These are phyloP conservation scores for Boletus calvinii DNA, from an alignment of 1,284 basidiomycete species.

Conservation along the genomic window DNA sequence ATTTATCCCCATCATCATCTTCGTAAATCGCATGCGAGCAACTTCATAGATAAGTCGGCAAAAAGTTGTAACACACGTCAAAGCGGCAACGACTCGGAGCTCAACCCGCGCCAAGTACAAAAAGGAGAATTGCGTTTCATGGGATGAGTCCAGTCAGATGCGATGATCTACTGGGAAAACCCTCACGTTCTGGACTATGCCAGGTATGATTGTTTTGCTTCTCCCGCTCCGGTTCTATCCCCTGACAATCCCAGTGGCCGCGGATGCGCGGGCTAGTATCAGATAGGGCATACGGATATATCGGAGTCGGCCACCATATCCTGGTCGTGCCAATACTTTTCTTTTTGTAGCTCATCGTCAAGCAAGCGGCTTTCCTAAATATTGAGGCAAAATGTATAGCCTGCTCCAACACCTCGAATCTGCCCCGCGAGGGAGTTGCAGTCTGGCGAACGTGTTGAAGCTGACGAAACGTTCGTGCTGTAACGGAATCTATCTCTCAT, in stretches of 20 bases:
- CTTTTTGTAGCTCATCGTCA: background rate
- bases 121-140: background rate
- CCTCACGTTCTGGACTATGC: no score
- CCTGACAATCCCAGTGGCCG: background rate
- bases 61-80: background rate
- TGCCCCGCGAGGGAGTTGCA: background rate
- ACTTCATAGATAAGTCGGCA: background rate
- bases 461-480: background rate
- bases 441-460: background rate
- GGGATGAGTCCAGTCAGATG: background rate
- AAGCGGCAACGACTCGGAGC: no score
- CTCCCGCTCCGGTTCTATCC: background rate
- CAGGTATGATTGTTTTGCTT: background rate
- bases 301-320: no score
- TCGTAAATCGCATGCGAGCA: background rate
- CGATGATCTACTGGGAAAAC: no score
- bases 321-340: background rate
- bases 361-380: background rate
- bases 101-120: no score
- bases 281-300: background rate
- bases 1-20: background rate
- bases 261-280: background rate
- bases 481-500: background rate
- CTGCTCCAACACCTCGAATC: background rate
- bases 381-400: background rate